Percentiles rank a stretch among this genome's conserved stretches.
Evolutionary conservation across 257 asterid species (phyloP).

Genomic region (Eucommia ulmoides): DNA sequence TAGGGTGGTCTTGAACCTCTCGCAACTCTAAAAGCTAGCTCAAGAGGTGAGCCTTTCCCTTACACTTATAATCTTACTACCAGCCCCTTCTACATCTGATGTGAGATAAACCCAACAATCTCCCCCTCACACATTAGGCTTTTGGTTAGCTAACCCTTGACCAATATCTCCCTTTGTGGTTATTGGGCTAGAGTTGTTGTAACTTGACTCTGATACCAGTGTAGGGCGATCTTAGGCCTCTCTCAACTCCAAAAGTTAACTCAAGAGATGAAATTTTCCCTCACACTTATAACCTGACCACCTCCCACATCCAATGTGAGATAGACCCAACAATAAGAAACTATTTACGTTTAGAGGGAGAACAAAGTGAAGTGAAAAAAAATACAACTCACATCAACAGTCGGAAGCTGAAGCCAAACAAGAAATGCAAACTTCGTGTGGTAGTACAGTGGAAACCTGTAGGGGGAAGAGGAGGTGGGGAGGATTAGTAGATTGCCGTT

Average conservation of each 20-base stretch:
- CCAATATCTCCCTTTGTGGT: too few relatives aligned
- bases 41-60: neutral
- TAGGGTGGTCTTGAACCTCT: neutral
- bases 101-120: too few relatives aligned
- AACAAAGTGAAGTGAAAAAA: constrained; percentile 1
- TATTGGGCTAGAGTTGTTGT: too few relatives aligned
- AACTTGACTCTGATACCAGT: neutral
- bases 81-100: too few relatives aligned
- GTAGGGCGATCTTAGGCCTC: neutral
- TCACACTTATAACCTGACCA: neutral
- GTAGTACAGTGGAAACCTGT: constrained; percentile 83
- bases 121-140: too few relatives aligned
- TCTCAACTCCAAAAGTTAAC: neutral
- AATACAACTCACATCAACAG: constrained; percentile 52
- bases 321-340: too few relatives aligned
- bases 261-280: neutral
- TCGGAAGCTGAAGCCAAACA: constrained; percentile 95
- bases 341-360: neutral
- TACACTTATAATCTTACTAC: too few relatives aligned
- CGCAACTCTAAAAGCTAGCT: neutral
- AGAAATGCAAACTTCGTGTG: constrained; percentile 93
- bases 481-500: constrained; percentile 6
- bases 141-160: too few relatives aligned
- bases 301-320: too few relatives aligned
- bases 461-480: constrained; percentile 15